Base-by-base conservation (phyloP, 306 rosid genomes). In the Ziziphus jujuba region DNA sequence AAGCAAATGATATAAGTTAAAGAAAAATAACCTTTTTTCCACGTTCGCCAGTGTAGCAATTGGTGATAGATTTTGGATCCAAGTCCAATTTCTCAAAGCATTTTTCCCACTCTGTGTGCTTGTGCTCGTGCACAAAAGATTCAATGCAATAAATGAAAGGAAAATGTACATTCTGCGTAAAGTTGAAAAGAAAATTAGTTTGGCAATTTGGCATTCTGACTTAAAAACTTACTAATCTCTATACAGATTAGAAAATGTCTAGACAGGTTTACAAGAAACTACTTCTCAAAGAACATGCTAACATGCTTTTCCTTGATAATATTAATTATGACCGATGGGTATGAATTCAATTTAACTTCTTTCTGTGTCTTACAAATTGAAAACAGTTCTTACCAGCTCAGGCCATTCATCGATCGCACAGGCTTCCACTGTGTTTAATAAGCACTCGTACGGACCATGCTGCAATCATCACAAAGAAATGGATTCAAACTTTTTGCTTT, bases 371-470 rank as follows among this genome's bases (percentile, higher is more conserved):
- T 20, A 23, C 1, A 6, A 5, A 51, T 15, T 38, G 38, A 50
- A 50, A 58, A 56, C 58, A 63, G 56, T 25, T 44, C 72, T 86
- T 84, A 93, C 99, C 89, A 77, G 59, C 16, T 83, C 76, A 71
- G 99, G 96, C 99, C 90, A 90, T 64, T 36, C 59, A 51, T 80
- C 17, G 54, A 90, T 93, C 21, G 95, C 96, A 72, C 99, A 93
- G 5, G 96, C 95, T 80, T 93, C 95, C 54, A 90, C 84, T 0
- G 96, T 93, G 79, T 93, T 79, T 48, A 93, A 75, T 53, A 93
- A 82, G 79, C 99, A 93, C 72, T 93, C 99, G 31, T 55, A 28
- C 6, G 79, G 82, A 13, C 99, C 99, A 56, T 93, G 99, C 97
- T 93, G 89, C 75, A 84, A 79, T 61, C 61, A 59, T 35, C 66